A percentile compares a stretch with the other conserved stretches of the same genome.
Conservation (phyloP, 805 yeast genomes). For the Saccharomycopsis amapae region DNA sequence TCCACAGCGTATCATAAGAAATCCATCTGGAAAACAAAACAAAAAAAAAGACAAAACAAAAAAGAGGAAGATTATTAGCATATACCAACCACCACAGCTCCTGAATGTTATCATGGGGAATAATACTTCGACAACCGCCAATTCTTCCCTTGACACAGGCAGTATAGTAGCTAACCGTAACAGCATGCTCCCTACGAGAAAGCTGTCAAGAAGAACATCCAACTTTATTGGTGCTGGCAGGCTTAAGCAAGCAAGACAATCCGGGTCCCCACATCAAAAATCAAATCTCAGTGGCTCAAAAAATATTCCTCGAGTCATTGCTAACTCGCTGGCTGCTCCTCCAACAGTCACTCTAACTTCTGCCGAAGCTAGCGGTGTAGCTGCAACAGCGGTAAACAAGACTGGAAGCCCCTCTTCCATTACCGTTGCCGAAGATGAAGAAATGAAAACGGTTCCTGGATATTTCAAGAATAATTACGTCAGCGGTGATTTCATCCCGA, state of each 20-base stretch:
- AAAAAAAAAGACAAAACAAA: constrained; percentile 1
- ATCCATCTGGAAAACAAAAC: too few species aligned
- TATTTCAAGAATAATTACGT: too few species aligned
- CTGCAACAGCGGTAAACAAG: not conserved
- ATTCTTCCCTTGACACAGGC: too few species aligned
- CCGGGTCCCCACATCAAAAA: not conserved
- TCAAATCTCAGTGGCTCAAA: not conserved
- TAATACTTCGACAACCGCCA: constrained; percentile 9
- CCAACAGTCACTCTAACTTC: not conserved
- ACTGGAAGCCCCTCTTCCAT: too few species aligned
- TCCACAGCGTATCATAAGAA: too few species aligned
- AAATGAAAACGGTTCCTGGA: too few species aligned
- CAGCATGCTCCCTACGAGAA: not conserved
- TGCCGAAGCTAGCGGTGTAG: not conserved
- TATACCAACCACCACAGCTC: not conserved
- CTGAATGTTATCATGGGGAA: constrained; percentile 8
- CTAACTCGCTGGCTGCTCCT: not conserved
- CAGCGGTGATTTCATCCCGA: too few species aligned
- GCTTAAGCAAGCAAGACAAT: not conserved
- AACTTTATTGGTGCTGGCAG: constrained; percentile 9
- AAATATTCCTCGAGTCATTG: not conserved
- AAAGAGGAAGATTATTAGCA: not conserved
- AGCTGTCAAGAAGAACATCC: constrained; percentile 4
- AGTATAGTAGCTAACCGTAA: too few species aligned
- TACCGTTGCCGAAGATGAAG: too few species aligned